These are phyloP conservation scores for Amphibolis antarctica DNA, from an alignment of 106 monocot species.

Conservation along the genomic window DNA sequence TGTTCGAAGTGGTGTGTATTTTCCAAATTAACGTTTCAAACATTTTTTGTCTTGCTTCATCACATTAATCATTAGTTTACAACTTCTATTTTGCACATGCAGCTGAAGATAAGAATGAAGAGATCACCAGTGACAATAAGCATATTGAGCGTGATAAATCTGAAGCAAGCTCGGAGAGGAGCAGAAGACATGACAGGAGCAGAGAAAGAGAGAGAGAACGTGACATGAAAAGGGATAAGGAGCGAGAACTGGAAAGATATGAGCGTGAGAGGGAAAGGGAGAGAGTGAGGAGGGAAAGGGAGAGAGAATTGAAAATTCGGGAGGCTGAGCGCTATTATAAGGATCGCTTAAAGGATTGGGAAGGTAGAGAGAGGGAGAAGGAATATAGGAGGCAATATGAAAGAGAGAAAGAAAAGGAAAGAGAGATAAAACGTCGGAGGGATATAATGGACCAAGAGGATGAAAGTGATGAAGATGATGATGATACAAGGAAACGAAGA, in stretches of 20 bases:
- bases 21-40: background rate
- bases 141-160: conserved; percentile 42
- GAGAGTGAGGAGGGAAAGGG: conserved; percentile 68
- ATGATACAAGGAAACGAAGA: conserved; percentile 61
- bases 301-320: conserved; percentile 51
- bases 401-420: conserved; percentile 77
- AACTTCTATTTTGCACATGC: conserved; percentile 22
- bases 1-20: conserved; percentile 39
- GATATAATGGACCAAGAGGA: conserved; percentile 73
- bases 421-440: conserved; percentile 53
- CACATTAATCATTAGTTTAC: background rate
- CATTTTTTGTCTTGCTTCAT: background rate
- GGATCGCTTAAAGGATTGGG: conserved; percentile 87
- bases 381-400: conserved; percentile 57
- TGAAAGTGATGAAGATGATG: conserved; percentile 81
- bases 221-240: conserved; percentile 57
- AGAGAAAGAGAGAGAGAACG: conserved; percentile 65
- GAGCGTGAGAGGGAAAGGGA: conserved; percentile 75
- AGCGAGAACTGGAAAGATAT: conserved; percentile 68
- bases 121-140: conserved; percentile 45
- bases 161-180: conserved; percentile 59
- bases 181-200: conserved; percentile 39
- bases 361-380: conserved; percentile 82
- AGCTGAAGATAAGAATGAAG: conserved; percentile 62
- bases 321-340: conserved; percentile 66